Base-by-base conservation (phyloP, 75 land plant species). In the Chamaecyparis obtusa region DNA sequence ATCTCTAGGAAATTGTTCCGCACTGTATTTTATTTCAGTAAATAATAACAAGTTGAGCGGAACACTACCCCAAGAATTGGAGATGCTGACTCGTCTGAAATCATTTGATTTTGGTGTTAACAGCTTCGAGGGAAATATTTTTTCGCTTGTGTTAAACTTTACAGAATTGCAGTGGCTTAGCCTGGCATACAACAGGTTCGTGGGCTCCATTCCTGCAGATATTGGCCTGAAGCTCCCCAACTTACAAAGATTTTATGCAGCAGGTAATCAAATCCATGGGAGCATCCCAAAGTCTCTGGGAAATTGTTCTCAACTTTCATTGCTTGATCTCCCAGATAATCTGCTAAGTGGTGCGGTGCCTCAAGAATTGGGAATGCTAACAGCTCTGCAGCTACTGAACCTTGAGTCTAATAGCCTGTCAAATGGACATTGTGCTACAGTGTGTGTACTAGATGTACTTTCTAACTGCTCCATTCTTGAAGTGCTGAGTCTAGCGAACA, bases 381-480 rank as follows among this genome's bases (percentile, higher is more conserved):
- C 5, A 17, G 24, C 60, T 56, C 2, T 56, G 6, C 60, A 19
- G 21, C 4, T 5, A 17, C 60, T 56, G 60, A 17, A 1, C 21
- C 24, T 56, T 5, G 1, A 5, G 17, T 0, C 0, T 19, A 56
- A 56, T 56, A 56, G 21, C 5, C 5, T 56, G 24, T 56, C 60
- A 16, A 56, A 19, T 56, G 60, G 60, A 16, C 17, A 56, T 21
- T 17, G 60, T 19, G 24, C 60, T 19, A 56, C 60, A 56, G 5
- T 56, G 0, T 76, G 89, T 3, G 57, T 91, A 1, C 89, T 89
- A 5, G n/a, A n/a, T 2, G 56, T 89, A 86, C 64, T 91, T 54
- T 86, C 17, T n/a, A 91, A 91, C 48, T 91, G 92, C 43, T 43
- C 89, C 35, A 67, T 35, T 4, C 46, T 91, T n/a, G 9, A 5